Percentiles rank a stretch among this genome's conserved stretches.
These are phyloP conservation scores for Gossypium ekmanianum DNA, from an alignment of 345 rosid species.

Conservation along the genomic window DNA sequence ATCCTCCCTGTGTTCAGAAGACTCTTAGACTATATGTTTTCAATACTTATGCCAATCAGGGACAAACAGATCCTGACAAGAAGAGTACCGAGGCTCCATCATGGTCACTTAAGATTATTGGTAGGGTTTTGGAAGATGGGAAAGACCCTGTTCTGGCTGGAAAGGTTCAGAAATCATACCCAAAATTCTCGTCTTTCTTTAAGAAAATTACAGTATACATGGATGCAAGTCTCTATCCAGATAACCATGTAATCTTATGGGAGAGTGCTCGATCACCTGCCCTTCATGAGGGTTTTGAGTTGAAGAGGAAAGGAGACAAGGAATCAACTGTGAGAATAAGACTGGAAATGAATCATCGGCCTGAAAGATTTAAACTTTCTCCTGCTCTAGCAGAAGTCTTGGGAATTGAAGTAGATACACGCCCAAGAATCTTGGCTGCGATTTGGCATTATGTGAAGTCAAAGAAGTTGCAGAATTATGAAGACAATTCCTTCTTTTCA, in stretches of 20 bases:
- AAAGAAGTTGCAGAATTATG: slow-evolving; percentile 45
- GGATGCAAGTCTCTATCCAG: slow-evolving; percentile 55
- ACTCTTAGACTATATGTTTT: slow-evolving; percentile 51
- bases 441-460: slow-evolving; percentile 59
- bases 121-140: slow-evolving; percentile 56
- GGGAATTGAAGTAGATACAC: slow-evolving; percentile 52
- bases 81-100: slow-evolving; percentile 34
- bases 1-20: slow-evolving; percentile 38
- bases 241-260: slow-evolving; percentile 55
- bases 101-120: slow-evolving; percentile 58
- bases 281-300: slow-evolving; percentile 59
- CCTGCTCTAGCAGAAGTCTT: slow-evolving; percentile 44
- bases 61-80: slow-evolving; percentile 27
- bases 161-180: slow-evolving; percentile 28
- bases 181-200: slow-evolving; percentile 53
- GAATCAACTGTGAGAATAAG: slow-evolving; percentile 53
- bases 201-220: slow-evolving; percentile 52
- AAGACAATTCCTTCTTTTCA: slow-evolving; percentile 41
- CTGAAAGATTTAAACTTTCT: slow-evolving; percentile 55
- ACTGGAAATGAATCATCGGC: slow-evolving; percentile 50
- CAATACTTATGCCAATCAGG: slow-evolving; percentile 47
- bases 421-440: slow-evolving; percentile 46
- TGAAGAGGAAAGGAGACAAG: slow-evolving; percentile 58
- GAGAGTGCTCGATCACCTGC: slow-evolving; percentile 51
- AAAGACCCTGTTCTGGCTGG: slow-evolving; percentile 51